phyloP scores from a whole-genome alignment of 169 alveolate genomes.

The Eimeria falciformis region DNA sequence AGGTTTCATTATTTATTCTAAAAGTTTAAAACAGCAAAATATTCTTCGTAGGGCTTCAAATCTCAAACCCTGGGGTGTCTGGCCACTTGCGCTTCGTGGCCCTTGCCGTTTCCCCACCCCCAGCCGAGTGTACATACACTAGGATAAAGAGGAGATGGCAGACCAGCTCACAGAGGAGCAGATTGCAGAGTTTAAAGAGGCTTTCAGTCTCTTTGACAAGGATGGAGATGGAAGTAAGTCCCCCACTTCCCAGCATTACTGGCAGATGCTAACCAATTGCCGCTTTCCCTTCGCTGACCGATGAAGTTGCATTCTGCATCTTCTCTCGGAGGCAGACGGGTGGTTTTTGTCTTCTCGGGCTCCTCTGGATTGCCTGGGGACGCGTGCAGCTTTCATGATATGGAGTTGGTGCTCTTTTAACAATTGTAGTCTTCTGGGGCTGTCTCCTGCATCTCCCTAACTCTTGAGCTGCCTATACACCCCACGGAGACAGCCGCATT shows the following conservation, averaged over 20 bases:
- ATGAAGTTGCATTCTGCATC: too few species aligned
- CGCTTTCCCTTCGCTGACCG: too few species aligned
- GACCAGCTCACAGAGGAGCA: conserved; percentile 99
- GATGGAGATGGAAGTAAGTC: conserved; percentile 98
- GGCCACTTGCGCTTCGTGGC: conserved; percentile 18
- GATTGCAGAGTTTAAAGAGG: conserved; percentile 99
- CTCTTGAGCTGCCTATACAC: too few species aligned
- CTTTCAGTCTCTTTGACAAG: conserved; percentile 99
- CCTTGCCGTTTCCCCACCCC: conserved; percentile 69
- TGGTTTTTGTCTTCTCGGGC: not conserved
- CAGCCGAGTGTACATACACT: conserved; percentile 55
- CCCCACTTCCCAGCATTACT: too few species aligned
- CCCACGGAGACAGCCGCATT: too few species aligned
- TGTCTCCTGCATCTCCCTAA: not conserved
- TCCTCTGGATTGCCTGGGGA: not conserved
- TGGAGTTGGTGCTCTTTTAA: too few species aligned
- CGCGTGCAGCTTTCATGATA: not conserved
- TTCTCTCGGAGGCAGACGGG: too few species aligned
- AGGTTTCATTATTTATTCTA: conserved; percentile 37
- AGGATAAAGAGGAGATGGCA: conserved; percentile 90
- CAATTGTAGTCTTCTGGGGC: not conserved
- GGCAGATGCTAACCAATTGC: too few species aligned
- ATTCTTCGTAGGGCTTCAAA: conserved; percentile 38
- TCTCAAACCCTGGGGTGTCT: conserved; percentile 41
- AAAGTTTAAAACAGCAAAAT: conserved; percentile 29